Base-by-base conservation (phyloP, 2,329 filamentous ascomycete species). In the Aspergillus amoenus region DNA sequence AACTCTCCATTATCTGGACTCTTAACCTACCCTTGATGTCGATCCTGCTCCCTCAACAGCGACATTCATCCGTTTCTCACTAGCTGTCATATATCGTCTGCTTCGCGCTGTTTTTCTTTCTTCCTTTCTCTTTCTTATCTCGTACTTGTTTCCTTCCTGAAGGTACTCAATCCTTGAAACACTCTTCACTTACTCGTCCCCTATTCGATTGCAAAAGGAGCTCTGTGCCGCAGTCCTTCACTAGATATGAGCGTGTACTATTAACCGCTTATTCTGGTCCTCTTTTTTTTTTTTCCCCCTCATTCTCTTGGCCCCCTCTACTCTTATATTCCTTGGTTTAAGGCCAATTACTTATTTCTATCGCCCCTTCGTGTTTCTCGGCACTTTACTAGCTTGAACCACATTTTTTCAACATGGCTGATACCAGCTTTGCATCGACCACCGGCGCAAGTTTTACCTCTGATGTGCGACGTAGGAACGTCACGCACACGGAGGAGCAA, bases 381-480 rank as follows among this genome's bases (percentile, higher is more conserved):
- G 21, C 18, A 7, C 43, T 9, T 44, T 37, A 7, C 27, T 52
- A 43, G 17, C 15, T 52, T 52, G 34, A 46, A 11, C 32, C 34
- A 18, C 15, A 22, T 37, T 15, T 30, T 30, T 55, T 48, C 61
- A 68, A 17, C 48, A 76, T 75, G 73, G 67, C 69, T 41, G 66
- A 64, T 50, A 63, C 61, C 39, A 66, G 73, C 55, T 62, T 63
- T 55, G 74, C 68, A 47, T 70, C 68, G 40, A 70, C 67, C 46
- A 74, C 73, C 24, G 74, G 72, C 24, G 66, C 67, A 37, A 68
- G 74, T 47, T 65, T 71, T 22, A 57, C 67, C 53, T 55, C 67
- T 40, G 74, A 78, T 58, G 55, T 77, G 39, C 72, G 77, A 48
- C 74, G 75, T 58, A 71, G 77, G 68, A 78, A 78, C 69, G 71